A percentile compares a stretch with the other conserved stretches of the same genome.
Evolutionary conservation across 345 rosid species (phyloP).

Genomic region (Jatropha curcas): DNA sequence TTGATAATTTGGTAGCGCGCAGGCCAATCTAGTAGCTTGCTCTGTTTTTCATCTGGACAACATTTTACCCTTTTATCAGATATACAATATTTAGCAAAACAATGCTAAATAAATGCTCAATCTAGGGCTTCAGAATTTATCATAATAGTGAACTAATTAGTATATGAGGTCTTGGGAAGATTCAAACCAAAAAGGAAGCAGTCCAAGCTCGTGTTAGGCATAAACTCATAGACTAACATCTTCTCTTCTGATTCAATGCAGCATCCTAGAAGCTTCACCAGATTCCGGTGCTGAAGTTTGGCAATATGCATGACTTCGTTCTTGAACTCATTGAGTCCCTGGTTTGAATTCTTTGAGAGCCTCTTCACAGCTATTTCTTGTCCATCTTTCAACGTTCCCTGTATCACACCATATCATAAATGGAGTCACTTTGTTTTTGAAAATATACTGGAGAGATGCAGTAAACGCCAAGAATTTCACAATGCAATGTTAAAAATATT

Average conservation of each 20-base stretch:
- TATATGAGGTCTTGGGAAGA: background rate
- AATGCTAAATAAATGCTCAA: background rate
- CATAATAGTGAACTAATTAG: background rate
- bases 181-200: constrained; percentile 24
- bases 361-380: constrained; percentile 35
- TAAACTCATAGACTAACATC: constrained; percentile 31
- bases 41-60: background rate
- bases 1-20: constrained; percentile 1
- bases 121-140: background rate
- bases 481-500: background rate
- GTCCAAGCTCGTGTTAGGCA: constrained; percentile 41
- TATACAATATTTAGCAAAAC: background rate
- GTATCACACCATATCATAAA: background rate
- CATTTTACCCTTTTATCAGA: no score
- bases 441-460: background rate
- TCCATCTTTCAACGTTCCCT: constrained; percentile 37
- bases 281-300: constrained; percentile 38
- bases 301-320: constrained; percentile 29
- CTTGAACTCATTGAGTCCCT: constrained; percentile 34
- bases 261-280: constrained; percentile 36
- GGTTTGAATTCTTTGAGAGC: constrained; percentile 30
- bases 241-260: constrained; percentile 32
- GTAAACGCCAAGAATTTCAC: background rate
- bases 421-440: background rate
- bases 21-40: constrained; percentile 6